Evolutionary conservation across 108 stramenopile species (phyloP).

Genomic region (Nitzschia inconspicua): DNA sequence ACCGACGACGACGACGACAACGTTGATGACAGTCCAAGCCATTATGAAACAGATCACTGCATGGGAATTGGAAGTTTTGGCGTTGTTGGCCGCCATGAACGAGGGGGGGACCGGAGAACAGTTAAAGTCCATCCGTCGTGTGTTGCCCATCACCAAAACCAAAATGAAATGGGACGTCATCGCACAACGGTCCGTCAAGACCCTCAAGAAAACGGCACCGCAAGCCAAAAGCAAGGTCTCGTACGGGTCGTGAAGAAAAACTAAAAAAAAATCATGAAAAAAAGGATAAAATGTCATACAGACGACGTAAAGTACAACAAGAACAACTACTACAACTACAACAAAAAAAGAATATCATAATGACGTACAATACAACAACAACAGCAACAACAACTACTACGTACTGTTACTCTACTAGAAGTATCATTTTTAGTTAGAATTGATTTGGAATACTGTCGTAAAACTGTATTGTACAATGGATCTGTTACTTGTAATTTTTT

Average conservation of each 20-base stretch:
- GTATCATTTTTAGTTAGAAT: background rate
- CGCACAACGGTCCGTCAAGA: constrained; percentile 59
- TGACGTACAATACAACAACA: background rate
- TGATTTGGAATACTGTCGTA: background rate
- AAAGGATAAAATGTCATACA: too few relatives aligned
- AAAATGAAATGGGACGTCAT: constrained; percentile 87
- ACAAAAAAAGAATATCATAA: background rate
- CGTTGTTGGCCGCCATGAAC: constrained; percentile 44
- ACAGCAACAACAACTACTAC: background rate
- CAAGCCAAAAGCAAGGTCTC: constrained; percentile 2
- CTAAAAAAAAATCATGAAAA: too few relatives aligned
- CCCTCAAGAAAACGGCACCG: constrained; percentile 21
- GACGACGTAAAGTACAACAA: background rate
- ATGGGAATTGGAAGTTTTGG: constrained; percentile 49
- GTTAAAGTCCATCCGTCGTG: constrained; percentile 65
- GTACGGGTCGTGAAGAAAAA: background rate
- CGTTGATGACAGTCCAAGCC: constrained; percentile 33
- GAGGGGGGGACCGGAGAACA: constrained; percentile 30
- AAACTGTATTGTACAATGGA: too few relatives aligned
- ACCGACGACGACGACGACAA: constrained; percentile 10
- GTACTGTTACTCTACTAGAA: background rate
- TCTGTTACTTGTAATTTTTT: too few relatives aligned
- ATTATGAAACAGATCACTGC: constrained; percentile 42
- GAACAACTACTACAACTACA: background rate
- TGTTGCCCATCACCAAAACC: constrained; percentile 78